A percentile compares a stretch with the other conserved stretches of the same genome.
Conservation (phyloP, 2,329 filamentous ascomycete genomes). For the Trichoderma hamatum region DNA sequence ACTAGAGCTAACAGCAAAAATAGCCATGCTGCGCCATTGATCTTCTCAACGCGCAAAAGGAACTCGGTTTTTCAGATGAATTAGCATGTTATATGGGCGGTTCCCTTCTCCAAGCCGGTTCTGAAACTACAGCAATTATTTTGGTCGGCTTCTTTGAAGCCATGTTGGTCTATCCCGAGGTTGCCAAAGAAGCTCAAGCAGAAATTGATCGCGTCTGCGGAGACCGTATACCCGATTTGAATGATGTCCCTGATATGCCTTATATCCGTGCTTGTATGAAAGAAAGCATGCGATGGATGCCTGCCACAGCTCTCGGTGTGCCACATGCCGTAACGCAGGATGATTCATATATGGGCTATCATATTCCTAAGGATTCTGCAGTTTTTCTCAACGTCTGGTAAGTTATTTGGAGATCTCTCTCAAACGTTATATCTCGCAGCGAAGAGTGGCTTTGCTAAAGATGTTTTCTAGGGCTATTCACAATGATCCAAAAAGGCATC, state of each 20-base stretch:
- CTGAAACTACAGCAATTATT: conserved; percentile 20
- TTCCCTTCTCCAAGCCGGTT: conserved; percentile 14
- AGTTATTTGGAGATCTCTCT: not conserved
- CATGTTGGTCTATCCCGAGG: conserved; percentile 33
- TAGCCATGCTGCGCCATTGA: conserved; percentile 15
- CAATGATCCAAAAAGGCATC: conserved; percentile 42
- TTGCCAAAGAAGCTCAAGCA: conserved; percentile 33
- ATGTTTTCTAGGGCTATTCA: conserved; percentile 2
- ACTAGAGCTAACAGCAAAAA: not conserved
- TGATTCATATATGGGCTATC: conserved; percentile 19
- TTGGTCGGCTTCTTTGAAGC: conserved; percentile 30
- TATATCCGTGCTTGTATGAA: conserved; percentile 38
- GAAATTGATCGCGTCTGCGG: conserved; percentile 38
- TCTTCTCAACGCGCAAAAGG: conserved; percentile 11
- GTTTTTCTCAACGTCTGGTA: conserved; percentile 38
- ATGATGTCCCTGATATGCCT: conserved; percentile 35
- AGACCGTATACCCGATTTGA: conserved; percentile 34
- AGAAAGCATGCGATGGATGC: conserved; percentile 35
- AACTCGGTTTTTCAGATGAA: conserved; percentile 14
- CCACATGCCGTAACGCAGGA: conserved; percentile 41
- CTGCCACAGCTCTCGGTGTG: conserved; percentile 38
- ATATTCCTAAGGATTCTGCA: conserved; percentile 29
- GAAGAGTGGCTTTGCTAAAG: not conserved
- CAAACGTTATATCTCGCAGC: too few relatives aligned
- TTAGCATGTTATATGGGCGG: conserved; percentile 14